Base-by-base conservation (phyloP, 2,329 filamentous ascomycete genomes). In the Aspergillus jensenii region DNA sequence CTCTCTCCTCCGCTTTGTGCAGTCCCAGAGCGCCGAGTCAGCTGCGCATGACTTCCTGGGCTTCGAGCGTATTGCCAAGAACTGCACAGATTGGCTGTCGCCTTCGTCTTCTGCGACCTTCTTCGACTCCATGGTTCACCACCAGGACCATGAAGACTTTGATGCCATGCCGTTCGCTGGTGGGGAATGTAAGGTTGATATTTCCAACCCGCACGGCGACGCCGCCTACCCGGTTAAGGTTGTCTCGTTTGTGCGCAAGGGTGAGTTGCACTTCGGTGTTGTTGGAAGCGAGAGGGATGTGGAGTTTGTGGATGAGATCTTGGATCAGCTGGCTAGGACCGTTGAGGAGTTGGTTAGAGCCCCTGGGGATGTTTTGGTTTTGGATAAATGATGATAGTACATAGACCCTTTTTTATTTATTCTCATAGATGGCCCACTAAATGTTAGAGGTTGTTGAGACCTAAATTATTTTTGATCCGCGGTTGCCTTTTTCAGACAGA, bases 71-170 rank as follows among this genome's bases (percentile, higher is more conserved):
- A 82, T 85, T 23, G 74, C 76, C 3, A 68, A 73, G 46, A 62
- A 73, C 4, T 84, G 81, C 68, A 77, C 78, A 6, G 71, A 78
- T 47, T 84, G 82, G 61, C 65, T 70, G 3, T 25, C 48, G 35
- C n/a, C 49, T 25, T 51, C 48, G 11, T 15, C 12, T n/a, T 65
- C 67, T 3, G 71, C 70, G 2, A 63, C 64, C 53, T 83, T 79
- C 74, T 85, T 84, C 62, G 82, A 84, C 65, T 81, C 82, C 0
- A 78, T 85, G 1, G 82, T 85, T 12, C 71, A 74, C 50, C 83
- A 86, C 69, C 83, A 86, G 69, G 83, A 84, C 62, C 83, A 84
- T 45, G 81, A 83, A 55, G 84, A 87, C 66, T 84, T 87, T n/a
- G 84, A 87, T 65, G 76, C 74, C 25, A 76, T 75, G 71, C 65